phyloP scores from a whole-genome alignment of 208 protist genomes.

The Porcisia deanei region DNA sequence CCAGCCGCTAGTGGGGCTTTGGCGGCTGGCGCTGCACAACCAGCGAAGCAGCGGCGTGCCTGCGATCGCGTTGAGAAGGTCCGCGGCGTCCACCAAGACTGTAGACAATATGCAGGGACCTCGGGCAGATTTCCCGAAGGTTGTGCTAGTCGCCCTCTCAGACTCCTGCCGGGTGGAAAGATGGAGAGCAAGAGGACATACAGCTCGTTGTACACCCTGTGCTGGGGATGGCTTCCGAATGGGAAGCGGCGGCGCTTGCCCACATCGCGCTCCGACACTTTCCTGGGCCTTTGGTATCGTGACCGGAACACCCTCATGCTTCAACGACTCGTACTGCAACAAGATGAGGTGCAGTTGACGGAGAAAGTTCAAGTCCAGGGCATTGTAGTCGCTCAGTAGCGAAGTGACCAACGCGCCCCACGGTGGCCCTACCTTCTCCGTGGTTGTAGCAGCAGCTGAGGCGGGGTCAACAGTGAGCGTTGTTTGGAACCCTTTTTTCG shows the following conservation, averaged over 20 bases:
- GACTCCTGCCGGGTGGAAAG: not conserved
- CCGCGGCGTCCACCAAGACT: slow-evolving; percentile 17
- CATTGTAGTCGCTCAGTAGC: slow-evolving; percentile 10
- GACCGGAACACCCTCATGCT: not conserved
- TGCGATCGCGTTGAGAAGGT: slow-evolving; percentile 14
- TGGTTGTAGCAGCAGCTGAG: not conserved
- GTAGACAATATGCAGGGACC: not conserved
- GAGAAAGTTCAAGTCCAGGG: slow-evolving; percentile 15
- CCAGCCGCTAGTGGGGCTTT: slow-evolving; percentile 28
- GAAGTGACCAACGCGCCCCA: slow-evolving; percentile 18
- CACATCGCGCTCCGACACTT: not conserved
- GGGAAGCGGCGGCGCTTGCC: not conserved
- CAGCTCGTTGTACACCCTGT: not conserved
- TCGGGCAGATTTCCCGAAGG: not conserved
- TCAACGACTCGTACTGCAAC: slow-evolving; percentile 16
- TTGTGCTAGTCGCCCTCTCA: not conserved
- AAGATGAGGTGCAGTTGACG: slow-evolving; percentile 17
- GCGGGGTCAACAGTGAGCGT: not conserved
- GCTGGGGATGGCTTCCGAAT: not conserved
- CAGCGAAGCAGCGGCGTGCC: slow-evolving; percentile 17
- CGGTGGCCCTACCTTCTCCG: not conserved
- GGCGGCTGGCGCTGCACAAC: slow-evolving; percentile 16
- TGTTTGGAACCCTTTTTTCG: not conserved
- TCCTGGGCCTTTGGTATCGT: not conserved
- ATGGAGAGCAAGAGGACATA: slow-evolving; percentile 12